Conservation (phyloP, 148 eudicot species). For the Rheum nobile region DNA sequence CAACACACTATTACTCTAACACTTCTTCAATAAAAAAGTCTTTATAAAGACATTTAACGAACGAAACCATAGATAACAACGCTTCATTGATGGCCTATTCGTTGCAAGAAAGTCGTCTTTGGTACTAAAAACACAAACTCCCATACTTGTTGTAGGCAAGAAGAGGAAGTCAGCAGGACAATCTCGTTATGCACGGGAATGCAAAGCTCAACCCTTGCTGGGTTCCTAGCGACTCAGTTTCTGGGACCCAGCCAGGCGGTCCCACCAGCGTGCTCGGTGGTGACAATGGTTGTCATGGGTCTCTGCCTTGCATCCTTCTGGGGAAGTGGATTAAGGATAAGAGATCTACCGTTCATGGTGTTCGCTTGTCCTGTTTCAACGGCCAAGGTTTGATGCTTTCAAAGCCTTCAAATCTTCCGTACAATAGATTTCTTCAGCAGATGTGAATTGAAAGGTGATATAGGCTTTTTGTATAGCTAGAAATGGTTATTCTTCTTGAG, state of each 20-base stretch:
- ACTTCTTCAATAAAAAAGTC: too few relatives aligned
- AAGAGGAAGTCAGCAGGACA: slow-evolving; percentile 76
- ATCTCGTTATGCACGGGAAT: slow-evolving; percentile 85
- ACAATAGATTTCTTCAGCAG: too few relatives aligned
- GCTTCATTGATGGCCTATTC: too few relatives aligned
- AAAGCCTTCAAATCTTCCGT: too few relatives aligned
- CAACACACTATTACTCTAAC: too few relatives aligned
- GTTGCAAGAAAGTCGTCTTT: background rate
- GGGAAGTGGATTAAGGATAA: slow-evolving; percentile 63
- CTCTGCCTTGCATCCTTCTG: slow-evolving; percentile 82
- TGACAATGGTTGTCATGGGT: slow-evolving; percentile 97
- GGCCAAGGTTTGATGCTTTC: slow-evolving; percentile 18
- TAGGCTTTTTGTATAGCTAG: background rate
- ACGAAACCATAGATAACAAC: too few relatives aligned
- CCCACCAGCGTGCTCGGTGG: slow-evolving; percentile 89
- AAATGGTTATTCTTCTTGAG: background rate
- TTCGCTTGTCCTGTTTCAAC: slow-evolving; percentile 28
- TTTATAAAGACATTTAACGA: too few relatives aligned
- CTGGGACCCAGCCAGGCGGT: slow-evolving; percentile 85
- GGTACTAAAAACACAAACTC: background rate
- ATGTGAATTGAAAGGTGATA: too few relatives aligned
- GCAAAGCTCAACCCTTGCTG: slow-evolving; percentile 95
- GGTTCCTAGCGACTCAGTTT: slow-evolving; percentile 84
- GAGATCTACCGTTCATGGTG: slow-evolving; percentile 34
- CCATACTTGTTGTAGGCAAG: slow-evolving; percentile 40